Evolutionary conservation across 805 yeast species (phyloP), one percentile per base, ranked within the genome.

Genomic region (Hermanozyma aechmeae): DNA sequence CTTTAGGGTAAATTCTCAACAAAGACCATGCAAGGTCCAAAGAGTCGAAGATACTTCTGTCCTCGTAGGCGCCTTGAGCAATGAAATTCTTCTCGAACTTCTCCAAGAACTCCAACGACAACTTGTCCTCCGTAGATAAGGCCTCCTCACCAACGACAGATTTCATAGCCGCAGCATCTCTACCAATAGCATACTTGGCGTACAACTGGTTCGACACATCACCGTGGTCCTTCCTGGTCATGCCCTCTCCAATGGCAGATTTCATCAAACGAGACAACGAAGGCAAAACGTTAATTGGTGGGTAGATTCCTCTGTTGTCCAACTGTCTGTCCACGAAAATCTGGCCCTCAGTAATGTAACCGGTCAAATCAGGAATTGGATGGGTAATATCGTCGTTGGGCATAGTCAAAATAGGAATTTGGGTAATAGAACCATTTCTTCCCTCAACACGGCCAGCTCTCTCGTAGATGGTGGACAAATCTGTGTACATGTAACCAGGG

Each of bases 141-240:
- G 99, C 98, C 64, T 92, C 99, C 64, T 92, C 99, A 76, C 99
- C 99, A 47, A 92, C 99, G 44, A 92, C 99, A 10, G 98, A 95
- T 68, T 92, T 92, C 99, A 92, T 92, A 46, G 98, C 96, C 28
- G 98, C 98, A 16, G 99, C 99, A 64, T 92, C 99, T 66, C 87
- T 83, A 71, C 99, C 99, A 67, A 92, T 93, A 40, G 99, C 99
- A 58, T 92, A 92, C 63, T 92, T 92, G 50, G 99, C 99, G 56
- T 92, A 92, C 53, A 92, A 73, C 71, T 92, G 99, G 70, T 92
- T 92, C 17, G 97, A 89, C 38, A 92, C 98, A 68, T 92, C 99
- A 65, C 97, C 95, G 55, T 92, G 99, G 60, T 92, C 99, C 65
- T 89, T 89, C 70, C 99, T 80, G 35, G 99, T 92, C 95, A 89